Evolutionary conservation across 768 basidiomycete genomes (phyloP), one percentile per base, ranked within the genome.

Genomic region (Collybia sordida): DNA sequence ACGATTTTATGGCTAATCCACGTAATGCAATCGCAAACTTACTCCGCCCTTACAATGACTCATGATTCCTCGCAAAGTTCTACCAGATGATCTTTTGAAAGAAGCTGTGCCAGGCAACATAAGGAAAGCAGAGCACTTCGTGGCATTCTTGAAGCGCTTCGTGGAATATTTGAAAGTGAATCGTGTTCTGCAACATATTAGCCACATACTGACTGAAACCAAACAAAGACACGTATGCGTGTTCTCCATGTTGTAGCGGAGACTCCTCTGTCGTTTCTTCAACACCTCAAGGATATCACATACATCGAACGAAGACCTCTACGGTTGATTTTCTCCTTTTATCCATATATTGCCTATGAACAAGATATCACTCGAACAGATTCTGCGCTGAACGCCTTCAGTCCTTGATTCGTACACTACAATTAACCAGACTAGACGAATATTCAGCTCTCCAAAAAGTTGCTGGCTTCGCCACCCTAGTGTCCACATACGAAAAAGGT

Each of bases 211-310:
- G 14, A 31, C 31, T 14, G 3, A 31, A 31, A 31, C 3, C 31
- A 31, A 31, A 31, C 3, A 6, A 58, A 98, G 95, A 98, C 96
- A 15, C 82, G 97, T 47, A 98, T 98, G 96, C 86, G 97, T 43
- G 97, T 99, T n/a, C 73, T 98, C 22, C 97, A 98, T 64, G 97
- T 99, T 52, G 97, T 99, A 12, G 97, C 97, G 15, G 97, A 99
- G 69, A 99, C 97, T 1, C 97, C 97, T 0, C 73, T 90, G 22
- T 98, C 96, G 1, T 99, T 99, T 68, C 71, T 99, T 36, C 96
- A 98, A 62, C 97, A 99, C 69, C 77, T 99, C 41, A 98, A 97
- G 70, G 97, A 99, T 59, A 98, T 98, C 54, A 98, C 97, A 12
- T 99, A 94, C 65, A 99, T 99, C 50, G 97, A 99, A 65, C 78